Base-by-base conservation (phyloP, 768 basidiomycete species). In the Termitomyces sp. region DNA sequence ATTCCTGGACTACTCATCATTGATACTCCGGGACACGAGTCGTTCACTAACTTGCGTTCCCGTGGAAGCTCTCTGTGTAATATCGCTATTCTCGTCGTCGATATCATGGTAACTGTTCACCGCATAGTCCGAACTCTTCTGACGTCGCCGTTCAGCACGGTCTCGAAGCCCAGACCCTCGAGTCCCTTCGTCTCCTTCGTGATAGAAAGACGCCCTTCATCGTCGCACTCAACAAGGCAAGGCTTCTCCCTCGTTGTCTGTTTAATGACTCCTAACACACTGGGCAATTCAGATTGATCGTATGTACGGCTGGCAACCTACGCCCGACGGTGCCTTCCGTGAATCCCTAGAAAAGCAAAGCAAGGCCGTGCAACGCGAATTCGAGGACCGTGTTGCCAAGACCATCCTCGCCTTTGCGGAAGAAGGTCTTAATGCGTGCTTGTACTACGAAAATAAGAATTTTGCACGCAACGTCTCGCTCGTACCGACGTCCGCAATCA, bases 1-100 rank as follows among this genome's bases (percentile, higher is more conserved):
- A 87, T 98, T 59, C 97, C 97, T 35, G 97, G 97, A 71, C 82
- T 99, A 16, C 81, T 99, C 54, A 71, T 99, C 64, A 98, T 99
- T 64, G 97, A 99, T 70, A 99, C 97, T 2, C 97, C 97, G 55
- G 97, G 97, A 55, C 97, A 99, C 85, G 97, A 98, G 75, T 96
- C 95, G 5, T 99, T 99, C 82, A 94, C 94, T 8, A 98, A 98
- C 71, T 72, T 98, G 69, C 92, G 97, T 47, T 86, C 89, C 16
- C 90, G 97, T 68, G 97, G 97, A 68, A 95, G 92, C 60, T 97
- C 95, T 7, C 81, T 99, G 23, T 98, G 96, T 75, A 98, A 99
- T 75, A 98, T 99, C 59, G 97, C 97, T 57, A 94, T 99, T 66
- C 85, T 99, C 49, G 97, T 99, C 58, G 96, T 99, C 32, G 97